Percentiles rank a stretch among this genome's conserved stretches.
Conservation (phyloP, 805 yeast genomes). For the Yamadazyma sp. region DNA sequence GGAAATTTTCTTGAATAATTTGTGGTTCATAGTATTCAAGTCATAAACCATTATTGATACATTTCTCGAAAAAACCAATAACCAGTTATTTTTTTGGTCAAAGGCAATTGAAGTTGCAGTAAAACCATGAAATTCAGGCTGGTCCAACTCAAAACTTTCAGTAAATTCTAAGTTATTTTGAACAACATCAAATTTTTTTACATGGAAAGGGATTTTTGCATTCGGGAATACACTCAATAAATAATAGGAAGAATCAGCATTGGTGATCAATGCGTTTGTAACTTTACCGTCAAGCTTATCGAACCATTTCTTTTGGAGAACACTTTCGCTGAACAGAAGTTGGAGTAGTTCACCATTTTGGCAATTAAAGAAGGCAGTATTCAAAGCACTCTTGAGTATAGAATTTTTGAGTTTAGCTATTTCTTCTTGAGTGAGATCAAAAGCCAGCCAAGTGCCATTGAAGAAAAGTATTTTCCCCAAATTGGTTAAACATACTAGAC, state of each 20-base stretch:
- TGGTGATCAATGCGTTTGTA: slow-evolving; percentile 45
- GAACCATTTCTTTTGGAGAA: slow-evolving; percentile 16
- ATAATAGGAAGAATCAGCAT: slow-evolving; percentile 20
- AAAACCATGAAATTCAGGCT: slow-evolving; percentile 46
- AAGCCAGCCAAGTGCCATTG: slow-evolving; percentile 30
- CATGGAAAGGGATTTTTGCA: slow-evolving; percentile 50
- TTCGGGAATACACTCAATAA: slow-evolving; percentile 64
- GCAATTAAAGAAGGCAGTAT: slow-evolving; percentile 24
- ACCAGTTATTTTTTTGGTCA: slow-evolving; percentile 33
- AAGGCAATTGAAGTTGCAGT: slow-evolving; percentile 56
- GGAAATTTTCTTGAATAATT: slow-evolving; percentile 46
- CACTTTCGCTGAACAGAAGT: slow-evolving; percentile 20
- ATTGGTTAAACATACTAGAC: slow-evolving; percentile 55
- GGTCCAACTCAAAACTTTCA: slow-evolving; percentile 27
- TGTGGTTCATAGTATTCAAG: slow-evolving; percentile 22
- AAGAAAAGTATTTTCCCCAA: slow-evolving; percentile 47
- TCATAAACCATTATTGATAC: slow-evolving; percentile 62
- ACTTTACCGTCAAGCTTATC: slow-evolving; percentile 32
- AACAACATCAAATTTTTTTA: slow-evolving; percentile 31
- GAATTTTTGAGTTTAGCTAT: no score
- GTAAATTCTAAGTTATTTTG: slow-evolving; percentile 19
- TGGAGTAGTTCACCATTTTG: slow-evolving; percentile 42
- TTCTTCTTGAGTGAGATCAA: no score
- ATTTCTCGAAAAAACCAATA: slow-evolving; percentile 69
- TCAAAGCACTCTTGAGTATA: no score